These are phyloP conservation scores for Cercospora brassicicola DNA, from an alignment of 2,329 filamentous ascomycete species.

Conservation along the genomic window DNA sequence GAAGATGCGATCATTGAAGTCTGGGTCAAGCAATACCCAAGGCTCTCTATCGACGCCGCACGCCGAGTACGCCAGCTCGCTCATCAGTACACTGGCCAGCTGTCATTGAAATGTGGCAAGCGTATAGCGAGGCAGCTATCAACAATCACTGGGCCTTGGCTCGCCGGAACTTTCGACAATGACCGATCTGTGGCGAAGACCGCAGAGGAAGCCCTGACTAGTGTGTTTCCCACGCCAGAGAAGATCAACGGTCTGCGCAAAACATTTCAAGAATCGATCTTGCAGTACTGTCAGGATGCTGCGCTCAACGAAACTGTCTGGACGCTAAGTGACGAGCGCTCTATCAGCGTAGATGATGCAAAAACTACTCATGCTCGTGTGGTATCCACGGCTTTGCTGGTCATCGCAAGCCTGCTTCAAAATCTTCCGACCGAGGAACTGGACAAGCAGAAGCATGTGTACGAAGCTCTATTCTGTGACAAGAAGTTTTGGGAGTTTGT, in stretches of 20 bases:
- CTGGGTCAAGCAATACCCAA: constrained; percentile 89
- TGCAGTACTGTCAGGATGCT: constrained; percentile 79
- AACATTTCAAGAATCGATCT: constrained; percentile 75
- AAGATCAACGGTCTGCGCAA: constrained; percentile 77
- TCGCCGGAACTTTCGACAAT: constrained; percentile 83
- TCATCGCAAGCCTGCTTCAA: constrained; percentile 56
- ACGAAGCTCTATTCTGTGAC: constrained; percentile 66
- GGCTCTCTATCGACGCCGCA: constrained; percentile 84
- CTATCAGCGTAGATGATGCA: constrained; percentile 79
- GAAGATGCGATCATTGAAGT: constrained; percentile 83
- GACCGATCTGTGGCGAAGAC: constrained; percentile 74
- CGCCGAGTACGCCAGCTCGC: constrained; percentile 84
- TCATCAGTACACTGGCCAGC: constrained; percentile 69
- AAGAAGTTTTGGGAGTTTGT: constrained; percentile 62
- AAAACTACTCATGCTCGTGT: constrained; percentile 83
- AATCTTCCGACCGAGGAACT: constrained; percentile 53
- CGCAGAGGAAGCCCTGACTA: constrained; percentile 73
- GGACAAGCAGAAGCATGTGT: constrained; percentile 60
- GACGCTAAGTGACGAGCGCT: constrained; percentile 86
- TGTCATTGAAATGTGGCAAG: constrained; percentile 65
- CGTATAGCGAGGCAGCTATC: constrained; percentile 79
- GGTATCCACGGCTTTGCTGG: constrained; percentile 58
- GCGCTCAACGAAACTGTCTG: constrained; percentile 73
- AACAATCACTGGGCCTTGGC: constrained; percentile 81
- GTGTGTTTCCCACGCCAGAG: constrained; percentile 75